These are phyloP conservation scores for Rhinocladiella mackenziei DNA, from an alignment of 2,329 filamentous ascomycete species.

Conservation along the genomic window DNA sequence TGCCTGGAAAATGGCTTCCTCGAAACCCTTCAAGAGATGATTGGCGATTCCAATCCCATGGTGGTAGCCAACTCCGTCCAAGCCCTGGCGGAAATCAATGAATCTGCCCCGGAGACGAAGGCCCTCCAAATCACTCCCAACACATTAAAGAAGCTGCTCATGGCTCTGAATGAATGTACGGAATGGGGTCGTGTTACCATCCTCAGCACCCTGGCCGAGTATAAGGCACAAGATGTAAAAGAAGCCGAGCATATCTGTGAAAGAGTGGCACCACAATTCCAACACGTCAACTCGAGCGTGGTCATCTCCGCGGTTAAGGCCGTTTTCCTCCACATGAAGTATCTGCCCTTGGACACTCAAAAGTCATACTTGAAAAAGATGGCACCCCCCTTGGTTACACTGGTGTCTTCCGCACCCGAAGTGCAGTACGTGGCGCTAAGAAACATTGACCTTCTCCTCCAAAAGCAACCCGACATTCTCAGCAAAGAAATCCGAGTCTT, in stretches of 20 bases:
- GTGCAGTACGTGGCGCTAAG: constrained; percentile 95
- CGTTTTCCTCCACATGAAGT: constrained; percentile 93
- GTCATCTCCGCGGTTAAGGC: constrained; percentile 96
- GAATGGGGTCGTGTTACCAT: constrained; percentile 98
- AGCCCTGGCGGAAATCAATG: constrained; percentile 83
- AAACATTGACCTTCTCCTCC: constrained; percentile 92
- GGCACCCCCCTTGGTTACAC: constrained; percentile 91
- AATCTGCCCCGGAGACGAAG: constrained; percentile 84
- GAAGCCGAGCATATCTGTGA: constrained; percentile 98
- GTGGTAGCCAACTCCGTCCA: constrained; percentile 97
- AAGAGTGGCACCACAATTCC: constrained; percentile 91
- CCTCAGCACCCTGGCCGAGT: constrained; percentile 81
- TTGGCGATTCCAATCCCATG: constrained; percentile 97
- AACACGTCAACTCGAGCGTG: constrained; percentile 96
- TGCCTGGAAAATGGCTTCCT: constrained; percentile 97
- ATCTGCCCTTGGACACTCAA: constrained; percentile 71
- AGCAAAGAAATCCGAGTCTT: constrained; percentile 97
- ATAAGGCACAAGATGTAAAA: constrained; percentile 80
- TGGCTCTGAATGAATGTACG: constrained; percentile 96
- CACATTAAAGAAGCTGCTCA: constrained; percentile 88
- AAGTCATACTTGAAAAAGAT: constrained; percentile 95
- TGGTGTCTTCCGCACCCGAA: constrained; percentile 91
- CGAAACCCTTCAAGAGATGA: constrained; percentile 88
- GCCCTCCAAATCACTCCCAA: constrained; percentile 77
- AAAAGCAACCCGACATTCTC: constrained; percentile 93